Evolutionary conservation across 202 grass and related monocot genomes (phyloP).

Genomic region (Sporobolus alterniflorus): DNA sequence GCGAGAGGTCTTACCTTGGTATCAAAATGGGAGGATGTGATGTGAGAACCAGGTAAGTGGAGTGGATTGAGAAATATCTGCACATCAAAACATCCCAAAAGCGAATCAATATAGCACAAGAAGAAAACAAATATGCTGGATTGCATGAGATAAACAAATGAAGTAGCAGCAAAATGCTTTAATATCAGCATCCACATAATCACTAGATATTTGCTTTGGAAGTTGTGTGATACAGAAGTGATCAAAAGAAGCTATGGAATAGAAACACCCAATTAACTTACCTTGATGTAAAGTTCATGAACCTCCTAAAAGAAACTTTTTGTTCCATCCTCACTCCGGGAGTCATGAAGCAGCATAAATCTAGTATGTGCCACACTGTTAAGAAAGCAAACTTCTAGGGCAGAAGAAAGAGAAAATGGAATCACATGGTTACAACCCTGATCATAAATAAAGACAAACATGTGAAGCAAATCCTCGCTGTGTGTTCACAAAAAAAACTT

Average conservation of each 20-base stretch:
- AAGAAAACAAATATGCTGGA: background rate
- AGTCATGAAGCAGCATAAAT: conserved; percentile 95
- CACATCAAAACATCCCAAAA: background rate
- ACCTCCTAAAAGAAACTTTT: conserved; percentile 94
- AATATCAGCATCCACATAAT: background rate
- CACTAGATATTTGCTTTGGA: background rate
- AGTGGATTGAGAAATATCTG: conserved; percentile 70
- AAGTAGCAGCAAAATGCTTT: background rate
- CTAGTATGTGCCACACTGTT: conserved; percentile 66
- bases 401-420: background rate
- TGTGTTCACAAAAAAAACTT: too few species aligned
- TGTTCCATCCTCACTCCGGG: conserved; percentile 74
- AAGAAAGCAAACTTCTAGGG: conserved; percentile 42
- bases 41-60: conserved; percentile 74
- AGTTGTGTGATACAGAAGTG: background rate
- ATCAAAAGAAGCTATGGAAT: conserved; percentile 1
- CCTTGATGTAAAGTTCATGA: conserved; percentile 90
- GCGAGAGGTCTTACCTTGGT: conserved; percentile 80
- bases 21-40: conserved; percentile 78
- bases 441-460: background rate
- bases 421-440: background rate
- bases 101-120: background rate
- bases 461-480: conserved; percentile 1
- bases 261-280: conserved; percentile 27
- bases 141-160: background rate